These are phyloP conservation scores for Symbiodinium pilosum DNA, from an alignment of 73 alveolate species.

Conservation along the genomic window DNA sequence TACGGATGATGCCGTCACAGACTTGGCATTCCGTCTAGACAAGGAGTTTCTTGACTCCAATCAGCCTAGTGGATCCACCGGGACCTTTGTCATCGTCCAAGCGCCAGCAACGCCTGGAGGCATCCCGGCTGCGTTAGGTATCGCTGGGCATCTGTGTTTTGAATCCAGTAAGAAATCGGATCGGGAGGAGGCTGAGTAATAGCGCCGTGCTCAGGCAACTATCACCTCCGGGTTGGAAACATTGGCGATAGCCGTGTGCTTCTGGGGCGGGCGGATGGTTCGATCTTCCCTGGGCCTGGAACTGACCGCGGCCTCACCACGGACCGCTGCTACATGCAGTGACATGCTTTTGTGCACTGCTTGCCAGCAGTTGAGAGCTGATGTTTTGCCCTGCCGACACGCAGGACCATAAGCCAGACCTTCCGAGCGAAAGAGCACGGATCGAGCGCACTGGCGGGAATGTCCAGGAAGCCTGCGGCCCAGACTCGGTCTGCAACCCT, in stretches of 20 bases:
- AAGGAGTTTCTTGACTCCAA: constrained; percentile 93
- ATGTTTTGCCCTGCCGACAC: too few relatives aligned
- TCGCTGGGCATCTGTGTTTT: not conserved
- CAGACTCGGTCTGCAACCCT: not conserved
- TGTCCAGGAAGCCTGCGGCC: constrained; percentile 61
- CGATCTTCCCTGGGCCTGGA: constrained; percentile 89
- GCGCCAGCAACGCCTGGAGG: constrained; percentile 92
- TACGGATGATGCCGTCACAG: constrained; percentile 64
- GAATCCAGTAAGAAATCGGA: too few relatives aligned
- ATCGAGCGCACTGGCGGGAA: constrained; percentile 92
- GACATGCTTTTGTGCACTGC: not conserved
- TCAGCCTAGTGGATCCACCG: constrained; percentile 94
- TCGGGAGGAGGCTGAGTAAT: too few relatives aligned
- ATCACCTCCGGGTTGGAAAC: constrained; percentile 82
- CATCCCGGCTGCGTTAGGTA: not conserved
- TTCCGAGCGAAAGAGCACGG: constrained; percentile 74
- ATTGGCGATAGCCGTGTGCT: constrained; percentile 95
- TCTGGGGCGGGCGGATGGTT: constrained; percentile 88
- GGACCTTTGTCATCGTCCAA: constrained; percentile 72
- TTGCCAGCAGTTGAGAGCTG: not conserved
- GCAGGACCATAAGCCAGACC: constrained; percentile 94
- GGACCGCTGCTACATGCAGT: constrained; percentile 21
- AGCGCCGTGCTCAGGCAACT: constrained; percentile 33
- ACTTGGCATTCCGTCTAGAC: constrained; percentile 82
- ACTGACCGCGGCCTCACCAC: constrained; percentile 94